phyloP scores from a whole-genome alignment of 1,139 yeast species.

The Protomyces arabidopsidicola region DNA sequence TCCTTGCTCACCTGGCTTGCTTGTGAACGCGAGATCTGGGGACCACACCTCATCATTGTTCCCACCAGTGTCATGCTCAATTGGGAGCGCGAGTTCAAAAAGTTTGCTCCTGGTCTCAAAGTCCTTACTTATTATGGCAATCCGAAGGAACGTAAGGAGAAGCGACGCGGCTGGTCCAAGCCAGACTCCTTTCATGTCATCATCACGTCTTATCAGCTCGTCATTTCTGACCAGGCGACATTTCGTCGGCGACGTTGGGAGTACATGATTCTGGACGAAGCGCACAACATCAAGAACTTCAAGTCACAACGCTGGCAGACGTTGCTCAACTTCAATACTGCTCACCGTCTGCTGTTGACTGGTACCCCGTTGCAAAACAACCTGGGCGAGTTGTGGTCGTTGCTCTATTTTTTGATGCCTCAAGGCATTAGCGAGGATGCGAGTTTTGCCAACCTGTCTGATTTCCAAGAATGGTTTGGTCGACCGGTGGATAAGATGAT shows the following conservation, averaged over 20 bases:
- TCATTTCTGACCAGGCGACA: slow-evolving; percentile 91
- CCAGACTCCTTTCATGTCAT: slow-evolving; percentile 96
- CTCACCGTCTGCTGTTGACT: slow-evolving; percentile 76
- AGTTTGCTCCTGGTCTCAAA: slow-evolving; percentile 97
- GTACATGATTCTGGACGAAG: slow-evolving; percentile 95
- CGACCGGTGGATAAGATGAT: slow-evolving; percentile 89
- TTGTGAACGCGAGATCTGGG: slow-evolving; percentile 92
- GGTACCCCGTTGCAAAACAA: slow-evolving; percentile 96
- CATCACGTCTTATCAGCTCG: slow-evolving; percentile 92
- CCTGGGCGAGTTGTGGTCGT: slow-evolving; percentile 73
- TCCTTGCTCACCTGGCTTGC: slow-evolving; percentile 82
- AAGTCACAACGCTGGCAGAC: slow-evolving; percentile 98
- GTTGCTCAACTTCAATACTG: slow-evolving; percentile 84
- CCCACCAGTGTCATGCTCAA: slow-evolving; percentile 98
- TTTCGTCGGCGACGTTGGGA: slow-evolving; percentile 91
- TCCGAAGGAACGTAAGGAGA: slow-evolving; percentile 95
- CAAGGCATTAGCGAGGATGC: slow-evolving; percentile 59
- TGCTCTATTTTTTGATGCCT: slow-evolving; percentile 92
- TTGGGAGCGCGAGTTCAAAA: slow-evolving; percentile 99
- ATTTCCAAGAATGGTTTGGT: slow-evolving; percentile 98
- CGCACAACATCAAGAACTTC: slow-evolving; percentile 95
- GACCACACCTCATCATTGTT: slow-evolving; percentile 92
- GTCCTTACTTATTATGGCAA: slow-evolving; percentile 93
- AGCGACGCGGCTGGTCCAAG: slow-evolving; percentile 95
- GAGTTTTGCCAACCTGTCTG: slow-evolving; percentile 92